Base-by-base conservation (phyloP, 805 yeast species). In the Cyberlindnera veronae region DNA sequence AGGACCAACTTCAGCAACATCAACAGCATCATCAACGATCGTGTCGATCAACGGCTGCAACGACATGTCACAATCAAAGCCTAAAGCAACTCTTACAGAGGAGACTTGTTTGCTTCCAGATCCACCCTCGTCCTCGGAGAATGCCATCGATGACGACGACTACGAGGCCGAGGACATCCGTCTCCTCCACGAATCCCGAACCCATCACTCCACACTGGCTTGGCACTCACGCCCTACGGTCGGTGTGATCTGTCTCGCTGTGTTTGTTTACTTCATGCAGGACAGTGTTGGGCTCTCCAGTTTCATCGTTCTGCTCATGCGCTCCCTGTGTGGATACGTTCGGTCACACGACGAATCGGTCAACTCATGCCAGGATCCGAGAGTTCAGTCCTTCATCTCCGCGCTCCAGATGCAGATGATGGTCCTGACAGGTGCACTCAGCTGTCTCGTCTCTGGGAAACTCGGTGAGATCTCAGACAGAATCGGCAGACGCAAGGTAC, bases 391-490 rank as follows among this genome's bases (percentile, higher is more conserved):
- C 19, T 43, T 55, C 23, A 63, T 73, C 18, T 77, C 86, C 3
- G 58, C 65, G 31, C 60, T 82, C 31, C 75, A 74, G 39, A 71
- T 81, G 36, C 62, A 67, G 41, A 50, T 54, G 15, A 57, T 66
- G 31, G 47, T 79, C 6, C 41, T 69, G 2, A 51, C 63, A 5
- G 79, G 80, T 1, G 41, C 72, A 0, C 54, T 76, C 3, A 67
- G 72, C 21, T 66, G 78, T 18, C 41, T 80, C 1, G 72, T 79
- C n/a, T 62, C 79, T 42, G 82, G 84, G 1, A 79, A 78, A 48
- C 60, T 83, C 41, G 83, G 88, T 2, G 74, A 76, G 37, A 54
- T 76, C 12, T 77, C 85, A 16, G 93, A 84, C 55, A 61, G 76
- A 24, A 64, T 70, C 44, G 93, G 93, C 2, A 66, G 93, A 41